phyloP scores from a whole-genome alignment of 768 basidiomycete species.

The Rhizopogon sp. region DNA sequence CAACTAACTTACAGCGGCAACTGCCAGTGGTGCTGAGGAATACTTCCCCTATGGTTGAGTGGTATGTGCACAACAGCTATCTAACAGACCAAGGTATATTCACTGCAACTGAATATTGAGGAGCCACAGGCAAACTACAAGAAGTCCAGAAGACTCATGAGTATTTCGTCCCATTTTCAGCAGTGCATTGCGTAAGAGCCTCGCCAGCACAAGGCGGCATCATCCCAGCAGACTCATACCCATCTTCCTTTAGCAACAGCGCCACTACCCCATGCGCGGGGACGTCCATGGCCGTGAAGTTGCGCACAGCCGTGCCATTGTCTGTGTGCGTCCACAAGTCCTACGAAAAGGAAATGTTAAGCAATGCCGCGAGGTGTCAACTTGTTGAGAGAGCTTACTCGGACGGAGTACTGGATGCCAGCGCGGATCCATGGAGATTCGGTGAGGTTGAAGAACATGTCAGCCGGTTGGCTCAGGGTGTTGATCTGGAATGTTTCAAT shows the following conservation, averaged over 20 bases:
- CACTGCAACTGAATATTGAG: neutral
- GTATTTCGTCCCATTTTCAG: conserved; percentile 49
- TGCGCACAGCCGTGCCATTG: conserved; percentile 61
- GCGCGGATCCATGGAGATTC: conserved; percentile 70
- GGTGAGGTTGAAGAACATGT: conserved; percentile 57
- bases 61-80: too few relatives aligned
- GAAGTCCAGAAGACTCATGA: neutral
- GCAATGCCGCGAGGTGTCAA: neutral
- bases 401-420: conserved; percentile 55
- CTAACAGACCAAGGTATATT: too few relatives aligned
- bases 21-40: too few relatives aligned
- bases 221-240: conserved; percentile 59
- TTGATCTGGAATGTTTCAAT: conserved; percentile 40
- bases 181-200: conserved; percentile 47
- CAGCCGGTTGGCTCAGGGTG: conserved; percentile 44
- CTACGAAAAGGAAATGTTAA: conserved; percentile 23
- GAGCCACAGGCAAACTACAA: neutral
- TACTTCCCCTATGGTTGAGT: too few relatives aligned
- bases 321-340: conserved; percentile 70
- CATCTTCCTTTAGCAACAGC: conserved; percentile 57
- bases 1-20: neutral
- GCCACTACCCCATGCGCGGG: conserved; percentile 65
- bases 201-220: conserved; percentile 47
- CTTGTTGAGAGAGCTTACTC: conserved; percentile 33
- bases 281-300: conserved; percentile 41